A percentile compares a stretch with the other conserved stretches of the same genome.
Evolutionary conservation across 768 basidiomycete genomes (phyloP).

Genomic region (Boletus vermiculosoides): DNA sequence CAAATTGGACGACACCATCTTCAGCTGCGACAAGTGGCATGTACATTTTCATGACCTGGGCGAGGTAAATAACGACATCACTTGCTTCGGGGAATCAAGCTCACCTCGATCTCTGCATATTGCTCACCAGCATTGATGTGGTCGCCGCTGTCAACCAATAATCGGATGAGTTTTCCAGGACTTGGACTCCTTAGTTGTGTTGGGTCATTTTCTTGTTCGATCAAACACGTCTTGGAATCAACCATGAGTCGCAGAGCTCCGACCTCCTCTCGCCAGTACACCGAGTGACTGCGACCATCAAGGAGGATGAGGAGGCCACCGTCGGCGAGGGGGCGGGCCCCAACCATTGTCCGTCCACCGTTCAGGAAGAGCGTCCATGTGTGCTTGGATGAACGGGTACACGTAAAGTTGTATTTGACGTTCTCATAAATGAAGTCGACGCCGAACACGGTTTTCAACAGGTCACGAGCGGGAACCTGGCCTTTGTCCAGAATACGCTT

Average conservation of each 20-base stretch:
- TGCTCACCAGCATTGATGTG: constrained; percentile 96
- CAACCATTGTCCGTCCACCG: constrained; percentile 89
- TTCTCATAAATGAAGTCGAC: constrained; percentile 98
- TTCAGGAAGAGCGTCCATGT: constrained; percentile 96
- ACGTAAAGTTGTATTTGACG: constrained; percentile 92
- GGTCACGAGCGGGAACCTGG: constrained; percentile 92
- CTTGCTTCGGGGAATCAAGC: constrained; percentile 17
- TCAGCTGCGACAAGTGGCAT: constrained; percentile 96
- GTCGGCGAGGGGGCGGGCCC: constrained; percentile 89
- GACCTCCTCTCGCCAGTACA: constrained; percentile 98
- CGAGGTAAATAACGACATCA: constrained; percentile 1
- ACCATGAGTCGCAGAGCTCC: constrained; percentile 90
- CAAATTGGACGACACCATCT: constrained; percentile 90
- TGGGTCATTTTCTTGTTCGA: constrained; percentile 99
- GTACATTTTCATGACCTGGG: constrained; percentile 98
- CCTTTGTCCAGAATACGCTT: constrained; percentile 96
- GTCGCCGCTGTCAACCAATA: constrained; percentile 94
- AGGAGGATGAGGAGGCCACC: constrained; percentile 90
- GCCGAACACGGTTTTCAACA: constrained; percentile 94
- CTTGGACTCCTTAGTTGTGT: constrained; percentile 95
- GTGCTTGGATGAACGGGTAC: constrained; percentile 83
- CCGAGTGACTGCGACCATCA: constrained; percentile 92
- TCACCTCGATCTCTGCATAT: constrained; percentile 96
- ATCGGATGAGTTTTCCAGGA: constrained; percentile 94
- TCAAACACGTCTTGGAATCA: constrained; percentile 96